Evolutionary conservation across 2,329 filamentous ascomycete species (phyloP), one percentile per base, ranked within the genome.

Genomic region (Penicillium psychrosexuale): DNA sequence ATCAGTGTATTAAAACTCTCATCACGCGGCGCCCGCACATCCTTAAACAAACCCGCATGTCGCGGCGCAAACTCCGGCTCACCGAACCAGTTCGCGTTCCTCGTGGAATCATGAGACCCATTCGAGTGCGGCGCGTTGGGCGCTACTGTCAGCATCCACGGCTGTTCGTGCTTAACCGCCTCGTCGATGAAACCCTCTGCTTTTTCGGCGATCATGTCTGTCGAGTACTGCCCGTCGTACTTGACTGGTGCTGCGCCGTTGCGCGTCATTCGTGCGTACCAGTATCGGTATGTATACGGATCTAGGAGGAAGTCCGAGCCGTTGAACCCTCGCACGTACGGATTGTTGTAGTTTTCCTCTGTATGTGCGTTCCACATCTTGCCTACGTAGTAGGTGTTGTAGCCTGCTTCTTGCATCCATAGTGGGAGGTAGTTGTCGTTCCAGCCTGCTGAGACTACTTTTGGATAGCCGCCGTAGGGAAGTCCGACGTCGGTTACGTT

Each of bases 281-380:
- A 77, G 66, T 88, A 90, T 38, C 80, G 73, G 63, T 89, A 89
- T 0, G 86, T 89, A 61, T 79, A 82, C 0, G 86, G 86, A 57
- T 89, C 85, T 1, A 88, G 73, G 1, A 88, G 73, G 59, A 87
- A 81, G 57, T 81, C 80, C 6, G 80, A 83, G 8, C 76, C 78
- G 12, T 78, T 87, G 77, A 83, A 89, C 0, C 85, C 86, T 0
- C 76, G 77, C 0, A 81, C 77, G 39, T 73, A 78, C 0, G 85
- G 81, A 4, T 76, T 73, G 64, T 86, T 73, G 65, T 88, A 90
- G 55, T 87, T 89, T 0, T 77, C 64, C 1, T 82, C 75, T 0
- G 75, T 82, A 48, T 89, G 85, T 0, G 80, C 77, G 60, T 90
- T 90, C 72, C 87, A 86, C 5, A 89, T 75, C 66, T 91, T 90